These are phyloP conservation scores for Filosporella fistucella DNA, from an alignment of 495 filamentous ascomycete genomes.

Conservation along the genomic window DNA sequence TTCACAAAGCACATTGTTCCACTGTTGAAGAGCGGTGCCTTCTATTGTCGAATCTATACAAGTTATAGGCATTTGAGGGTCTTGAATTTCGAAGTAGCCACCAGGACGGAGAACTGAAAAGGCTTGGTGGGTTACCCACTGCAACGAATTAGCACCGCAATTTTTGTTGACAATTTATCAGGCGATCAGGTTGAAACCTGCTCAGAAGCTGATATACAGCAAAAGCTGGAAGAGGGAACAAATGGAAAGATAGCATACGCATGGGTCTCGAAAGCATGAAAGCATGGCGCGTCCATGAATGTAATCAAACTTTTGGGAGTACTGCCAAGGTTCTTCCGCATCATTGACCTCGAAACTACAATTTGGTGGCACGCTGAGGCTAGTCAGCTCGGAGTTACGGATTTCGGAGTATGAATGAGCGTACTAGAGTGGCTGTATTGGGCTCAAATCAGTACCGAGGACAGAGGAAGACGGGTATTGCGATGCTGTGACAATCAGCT, in stretches of 20 bases:
- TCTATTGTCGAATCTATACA: constrained; percentile 34
- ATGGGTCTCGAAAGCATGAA: constrained; percentile 9
- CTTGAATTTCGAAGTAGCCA: constrained; percentile 41
- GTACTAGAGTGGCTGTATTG: constrained; percentile 40
- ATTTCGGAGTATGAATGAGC: constrained; percentile 23
- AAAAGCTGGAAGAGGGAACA: no score
- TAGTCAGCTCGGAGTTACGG: neutral
- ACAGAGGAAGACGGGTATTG: constrained; percentile 26
- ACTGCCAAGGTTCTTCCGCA: constrained; percentile 29
- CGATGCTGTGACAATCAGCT: constrained; percentile 8
- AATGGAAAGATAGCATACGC: no score
- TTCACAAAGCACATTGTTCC: constrained; percentile 28
- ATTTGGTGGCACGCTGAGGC: constrained; percentile 21
- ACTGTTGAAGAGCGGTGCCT: constrained; percentile 11
- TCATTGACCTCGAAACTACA: constrained; percentile 30
- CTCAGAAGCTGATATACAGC: no score
- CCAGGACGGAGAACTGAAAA: constrained; percentile 33
- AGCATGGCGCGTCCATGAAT: constrained; percentile 23
- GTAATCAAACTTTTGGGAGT: constrained; percentile 26
- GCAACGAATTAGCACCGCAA: no score
- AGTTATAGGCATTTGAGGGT: constrained; percentile 27
- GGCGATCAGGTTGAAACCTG: no score
- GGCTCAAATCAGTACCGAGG: constrained; percentile 45
- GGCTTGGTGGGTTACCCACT: neutral
- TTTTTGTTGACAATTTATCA: no score